Evolutionary conservation across 345 rosid genomes (phyloP), one percentile per base, ranked within the genome.

Genomic region (Gossypium sturtianum): DNA sequence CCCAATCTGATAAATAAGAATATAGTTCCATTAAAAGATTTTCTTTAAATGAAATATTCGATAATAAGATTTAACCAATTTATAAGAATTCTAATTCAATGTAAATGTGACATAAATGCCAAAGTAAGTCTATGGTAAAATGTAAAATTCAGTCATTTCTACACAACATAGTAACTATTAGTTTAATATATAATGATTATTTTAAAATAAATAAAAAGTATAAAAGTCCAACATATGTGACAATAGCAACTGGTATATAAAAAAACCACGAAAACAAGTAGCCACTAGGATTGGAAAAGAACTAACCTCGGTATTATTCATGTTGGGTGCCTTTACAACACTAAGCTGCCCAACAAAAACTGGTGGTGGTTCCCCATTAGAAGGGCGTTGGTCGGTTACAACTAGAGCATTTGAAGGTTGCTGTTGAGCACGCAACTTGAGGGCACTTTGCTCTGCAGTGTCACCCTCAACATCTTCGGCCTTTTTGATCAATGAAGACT

Each of bases 391-490:
- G 75, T 93, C 90, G 70, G 91, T 84, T 75, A 96, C 87, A 77
- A 93, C 97, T 90, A 96, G 76, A 72, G 97, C 97, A 87, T 84
- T 96, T 76, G 99, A 93, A 76, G 80, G 84, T 65, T 90, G 97
- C 80, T 93, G 99, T 82, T 91, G 97, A 54, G 97, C 85, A 72
- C 98, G 87, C 90, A 93, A 83, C 90, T 87, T 96, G 77, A 93
- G 83, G 80, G 99, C 98, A 87, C 98, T 96, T 88, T 96, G 98
- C 81, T 96, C 99, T 58, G 99, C 99, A 60, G 93, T 80, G 82
- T 96, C 99, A 74, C 83, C 78, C 82, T 93, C 99, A 74, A 89
- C 72, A 80, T 86, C 90, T 83, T 91, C 98, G 34, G 97, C 97
- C 66, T 87, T 96, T 82, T 87, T 96, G 0, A 96, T 84, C 88